A percentile compares a stretch with the other conserved stretches of the same genome.
Conservation (phyloP, 2,329 filamentous ascomycete species). For the Hyphodiscus sp. region DNA sequence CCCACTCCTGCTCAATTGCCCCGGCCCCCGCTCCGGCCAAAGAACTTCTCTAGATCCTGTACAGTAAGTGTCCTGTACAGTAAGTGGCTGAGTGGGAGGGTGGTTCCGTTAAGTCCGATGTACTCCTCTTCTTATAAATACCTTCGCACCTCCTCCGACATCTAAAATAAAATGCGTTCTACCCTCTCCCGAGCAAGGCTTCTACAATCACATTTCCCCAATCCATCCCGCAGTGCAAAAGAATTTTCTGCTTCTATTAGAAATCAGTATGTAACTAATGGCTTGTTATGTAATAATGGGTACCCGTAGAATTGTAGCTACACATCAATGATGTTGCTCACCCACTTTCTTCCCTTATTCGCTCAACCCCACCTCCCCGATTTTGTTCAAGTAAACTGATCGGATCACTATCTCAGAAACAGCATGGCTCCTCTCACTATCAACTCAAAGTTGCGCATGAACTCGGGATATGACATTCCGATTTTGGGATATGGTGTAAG, state of each 20-base stretch:
- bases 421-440: slow-evolving; percentile 39
- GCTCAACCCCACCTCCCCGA: neutral
- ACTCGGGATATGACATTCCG: slow-evolving; percentile 56
- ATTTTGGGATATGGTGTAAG: slow-evolving; percentile 51
- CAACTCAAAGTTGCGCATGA: slow-evolving; percentile 40
- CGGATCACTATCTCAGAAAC: slow-evolving; percentile 4
- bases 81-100: too few relatives aligned
- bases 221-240: neutral
- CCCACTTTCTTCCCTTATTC: neutral
- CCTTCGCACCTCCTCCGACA: neutral
- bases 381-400: neutral
- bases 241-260: neutral
- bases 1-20: too few relatives aligned
- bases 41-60: too few relatives aligned
- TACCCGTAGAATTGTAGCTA: neutral
- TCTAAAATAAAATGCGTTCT: neutral
- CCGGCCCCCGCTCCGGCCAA: too few relatives aligned
- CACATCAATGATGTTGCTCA: neutral
- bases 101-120: too few relatives aligned
- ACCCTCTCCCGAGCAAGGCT: neutral
- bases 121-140: neutral
- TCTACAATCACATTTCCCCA: neutral
- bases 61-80: too few relatives aligned
- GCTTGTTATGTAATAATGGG: too few relatives aligned
- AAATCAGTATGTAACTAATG: neutral